Conservation (phyloP, 345 rosid genomes). For the Carallia brachiata region DNA sequence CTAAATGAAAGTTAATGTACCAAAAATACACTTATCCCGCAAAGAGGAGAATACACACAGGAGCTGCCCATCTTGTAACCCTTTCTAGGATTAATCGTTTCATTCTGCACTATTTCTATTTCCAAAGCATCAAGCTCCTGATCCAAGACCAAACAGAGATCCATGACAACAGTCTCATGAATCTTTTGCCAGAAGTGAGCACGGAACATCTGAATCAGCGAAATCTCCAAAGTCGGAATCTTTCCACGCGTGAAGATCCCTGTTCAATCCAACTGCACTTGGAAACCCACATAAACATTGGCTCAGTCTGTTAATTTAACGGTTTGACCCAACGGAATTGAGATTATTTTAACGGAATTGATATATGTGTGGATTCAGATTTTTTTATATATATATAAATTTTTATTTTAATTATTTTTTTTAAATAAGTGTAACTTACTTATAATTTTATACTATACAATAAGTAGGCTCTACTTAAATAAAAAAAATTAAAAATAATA, state of each 20-base stretch:
- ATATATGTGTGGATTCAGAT: too few relatives aligned
- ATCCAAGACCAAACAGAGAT: conserved; percentile 96
- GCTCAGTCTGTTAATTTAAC: conserved; percentile 32
- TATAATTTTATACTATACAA: too few relatives aligned
- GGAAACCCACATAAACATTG: conserved; percentile 97
- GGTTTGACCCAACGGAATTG: too few relatives aligned
- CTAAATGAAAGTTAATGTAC: too few relatives aligned
- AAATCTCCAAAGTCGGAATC: conserved; percentile 96
- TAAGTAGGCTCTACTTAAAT: too few relatives aligned
- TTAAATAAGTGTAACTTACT: too few relatives aligned
- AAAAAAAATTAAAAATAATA: too few relatives aligned
- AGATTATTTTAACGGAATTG: too few relatives aligned
- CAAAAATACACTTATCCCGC: conserved; percentile 24
- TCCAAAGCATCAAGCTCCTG: conserved; percentile 99
- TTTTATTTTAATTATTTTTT: too few relatives aligned
- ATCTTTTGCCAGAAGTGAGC: conserved; percentile 99
- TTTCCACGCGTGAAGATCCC: conserved; percentile 99
- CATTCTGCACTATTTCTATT: conserved; percentile 99
- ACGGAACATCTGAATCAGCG: conserved; percentile 96
- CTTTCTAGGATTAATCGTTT: conserved; percentile 98
- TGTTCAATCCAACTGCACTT: conserved; percentile 97
- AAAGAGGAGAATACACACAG: conserved; percentile 93
- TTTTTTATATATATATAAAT: too few relatives aligned
- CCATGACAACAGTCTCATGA: conserved; percentile 99
- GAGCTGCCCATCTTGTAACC: conserved; percentile 99